These are phyloP conservation scores for Backusella liffmaniae DNA, from an alignment of 192 early-diverging fungal genomes.

Conservation along the genomic window DNA sequence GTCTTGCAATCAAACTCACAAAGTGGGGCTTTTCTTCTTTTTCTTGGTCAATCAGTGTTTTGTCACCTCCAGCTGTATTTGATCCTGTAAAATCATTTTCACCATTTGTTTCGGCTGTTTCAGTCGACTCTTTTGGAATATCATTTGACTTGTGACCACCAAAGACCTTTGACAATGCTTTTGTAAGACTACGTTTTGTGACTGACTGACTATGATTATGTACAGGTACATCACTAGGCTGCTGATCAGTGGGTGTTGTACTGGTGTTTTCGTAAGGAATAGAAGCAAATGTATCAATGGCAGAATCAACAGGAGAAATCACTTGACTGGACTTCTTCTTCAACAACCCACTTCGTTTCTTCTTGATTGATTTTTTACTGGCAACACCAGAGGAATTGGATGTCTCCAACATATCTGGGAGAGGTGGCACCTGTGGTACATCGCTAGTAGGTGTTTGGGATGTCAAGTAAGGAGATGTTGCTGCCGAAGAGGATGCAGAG, in stretches of 20 bases:
- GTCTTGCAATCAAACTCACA: conserved; percentile 30
- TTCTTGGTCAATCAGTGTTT: background rate
- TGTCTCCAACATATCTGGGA: background rate
- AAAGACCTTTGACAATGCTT: conserved; percentile 3
- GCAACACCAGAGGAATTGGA: background rate
- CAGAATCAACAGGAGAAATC: background rate
- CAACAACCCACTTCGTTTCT: background rate
- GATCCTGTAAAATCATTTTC: background rate
- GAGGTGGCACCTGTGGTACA: conserved; percentile 3
- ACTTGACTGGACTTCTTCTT: background rate
- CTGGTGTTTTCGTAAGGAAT: conserved; percentile 16
- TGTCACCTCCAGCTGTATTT: background rate
- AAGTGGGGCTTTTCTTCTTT: conserved; percentile 8
- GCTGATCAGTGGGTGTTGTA: background rate
- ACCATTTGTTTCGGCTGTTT: background rate
- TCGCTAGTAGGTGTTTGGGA: background rate
- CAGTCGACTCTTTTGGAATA: background rate
- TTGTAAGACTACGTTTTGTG: background rate
- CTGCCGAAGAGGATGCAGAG: background rate
- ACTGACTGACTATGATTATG: background rate
- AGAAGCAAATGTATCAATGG: background rate
- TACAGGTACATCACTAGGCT: background rate
- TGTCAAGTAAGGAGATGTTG: background rate
- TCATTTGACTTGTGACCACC: background rate
- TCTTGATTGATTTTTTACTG: background rate